phyloP scores from a whole-genome alignment of 305 asterid species.

The Plantago rigida region DNA sequence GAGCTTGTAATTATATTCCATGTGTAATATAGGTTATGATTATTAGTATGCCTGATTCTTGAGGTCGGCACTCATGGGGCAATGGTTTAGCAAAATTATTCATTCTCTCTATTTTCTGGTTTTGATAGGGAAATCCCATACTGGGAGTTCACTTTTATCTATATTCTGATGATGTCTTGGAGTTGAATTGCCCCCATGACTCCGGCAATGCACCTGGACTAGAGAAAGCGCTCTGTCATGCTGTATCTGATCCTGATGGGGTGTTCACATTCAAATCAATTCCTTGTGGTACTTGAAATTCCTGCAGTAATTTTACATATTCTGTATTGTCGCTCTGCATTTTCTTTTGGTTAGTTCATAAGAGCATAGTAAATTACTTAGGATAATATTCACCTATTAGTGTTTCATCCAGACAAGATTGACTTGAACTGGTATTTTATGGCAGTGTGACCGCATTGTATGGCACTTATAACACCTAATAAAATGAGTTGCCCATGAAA shows the following conservation, averaged over 20 bases:
- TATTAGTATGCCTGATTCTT: conserved; percentile 12
- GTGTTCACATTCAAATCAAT: conserved; percentile 62
- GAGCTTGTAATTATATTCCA: conserved; percentile 5
- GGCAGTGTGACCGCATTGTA: too few species aligned
- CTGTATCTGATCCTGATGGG: conserved; percentile 86
- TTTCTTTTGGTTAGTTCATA: conserved; percentile 3
- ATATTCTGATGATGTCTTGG: conserved; percentile 68
- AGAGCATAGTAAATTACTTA: not conserved
- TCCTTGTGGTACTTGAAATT: conserved; percentile 73
- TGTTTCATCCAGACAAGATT: too few species aligned
- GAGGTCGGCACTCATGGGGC: conserved; percentile 5
- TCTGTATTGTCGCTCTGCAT: conserved; percentile 12
- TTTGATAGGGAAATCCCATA: conserved; percentile 82
- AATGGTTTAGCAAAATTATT: conserved; percentile 11
- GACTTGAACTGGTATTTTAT: too few species aligned
- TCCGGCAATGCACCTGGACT: conserved; percentile 66
- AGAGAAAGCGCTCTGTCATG: conserved; percentile 80
- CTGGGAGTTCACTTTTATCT: conserved; percentile 86
- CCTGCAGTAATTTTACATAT: conserved; percentile 10
- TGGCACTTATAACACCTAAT: too few species aligned
- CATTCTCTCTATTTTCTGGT: conserved; percentile 24
- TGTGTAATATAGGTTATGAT: conserved; percentile 4
- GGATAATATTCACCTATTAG: too few species aligned
- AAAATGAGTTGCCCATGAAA: too few species aligned
- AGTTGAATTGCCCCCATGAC: conserved; percentile 69